Evolutionary conservation across 116 monocot genomes (phyloP).

Genomic region (Cymodocea nodosa): DNA sequence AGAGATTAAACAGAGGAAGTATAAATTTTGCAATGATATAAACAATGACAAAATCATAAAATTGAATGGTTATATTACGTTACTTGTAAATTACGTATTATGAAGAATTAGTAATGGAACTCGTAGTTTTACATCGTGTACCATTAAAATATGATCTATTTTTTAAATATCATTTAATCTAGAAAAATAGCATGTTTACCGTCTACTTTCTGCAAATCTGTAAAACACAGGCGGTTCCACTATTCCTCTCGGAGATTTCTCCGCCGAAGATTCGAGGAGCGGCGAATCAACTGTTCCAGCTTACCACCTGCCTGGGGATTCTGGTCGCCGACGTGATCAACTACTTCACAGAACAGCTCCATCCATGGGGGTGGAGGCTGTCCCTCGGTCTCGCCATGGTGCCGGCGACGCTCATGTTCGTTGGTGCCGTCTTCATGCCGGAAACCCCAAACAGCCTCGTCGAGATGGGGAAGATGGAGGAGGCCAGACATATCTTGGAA

Average conservation of each 20-base stretch:
- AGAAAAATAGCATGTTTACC: too few relatives aligned
- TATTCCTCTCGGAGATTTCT: conserved; percentile 88
- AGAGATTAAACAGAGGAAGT: too few relatives aligned
- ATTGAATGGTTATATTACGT: too few relatives aligned
- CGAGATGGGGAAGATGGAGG: conserved; percentile 53
- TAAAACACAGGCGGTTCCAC: conserved; percentile 55
- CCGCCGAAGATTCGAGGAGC: conserved; percentile 82
- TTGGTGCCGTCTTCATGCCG: conserved; percentile 66
- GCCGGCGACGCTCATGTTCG: conserved; percentile 69
- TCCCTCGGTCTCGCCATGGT: conserved; percentile 79
- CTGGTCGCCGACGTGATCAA: conserved; percentile 75
- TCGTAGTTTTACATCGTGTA: too few relatives aligned
- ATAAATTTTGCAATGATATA: too few relatives aligned
- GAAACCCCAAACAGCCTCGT: conserved; percentile 92
- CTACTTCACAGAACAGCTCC: conserved; percentile 77
- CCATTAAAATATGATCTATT: too few relatives aligned
- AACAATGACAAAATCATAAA: too few relatives aligned
- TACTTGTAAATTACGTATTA: too few relatives aligned
- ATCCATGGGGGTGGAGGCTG: conserved; percentile 94
- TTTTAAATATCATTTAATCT: too few relatives aligned
- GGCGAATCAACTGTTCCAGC: conserved; percentile 90
- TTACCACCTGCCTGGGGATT: conserved; percentile 71
- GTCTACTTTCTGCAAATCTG: too few relatives aligned
- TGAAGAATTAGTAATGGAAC: too few relatives aligned
- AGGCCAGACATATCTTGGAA: conserved; percentile 46